Conservation (phyloP, 2,329 filamentous ascomycete species). For the Xylariaceae sp. region DNA sequence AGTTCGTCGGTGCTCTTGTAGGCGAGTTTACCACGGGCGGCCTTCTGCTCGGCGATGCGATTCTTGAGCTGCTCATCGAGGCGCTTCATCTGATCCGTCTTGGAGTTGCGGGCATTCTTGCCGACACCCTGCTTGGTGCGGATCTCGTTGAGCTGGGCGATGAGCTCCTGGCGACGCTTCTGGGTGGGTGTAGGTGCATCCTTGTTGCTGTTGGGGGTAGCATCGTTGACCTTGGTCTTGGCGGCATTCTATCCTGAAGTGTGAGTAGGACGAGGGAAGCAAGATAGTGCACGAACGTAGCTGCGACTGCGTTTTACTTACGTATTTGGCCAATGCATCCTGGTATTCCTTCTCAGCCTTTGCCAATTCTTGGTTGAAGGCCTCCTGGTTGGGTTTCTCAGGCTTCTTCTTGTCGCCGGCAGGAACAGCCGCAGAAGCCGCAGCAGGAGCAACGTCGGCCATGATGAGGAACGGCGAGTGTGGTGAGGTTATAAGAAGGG, state of each 20-base stretch:
- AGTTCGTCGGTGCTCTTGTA: conserved; percentile 89
- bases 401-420: conserved; percentile 56
- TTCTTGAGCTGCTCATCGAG: conserved; percentile 86
- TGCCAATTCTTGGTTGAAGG: conserved; percentile 73
- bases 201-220: conserved; percentile 67
- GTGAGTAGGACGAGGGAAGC: conserved; percentile 11
- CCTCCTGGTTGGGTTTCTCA: conserved; percentile 80
- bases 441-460: conserved; percentile 47
- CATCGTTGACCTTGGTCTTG: conserved; percentile 83
- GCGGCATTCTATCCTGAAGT: conserved; percentile 63
- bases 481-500: conserved; percentile 1
- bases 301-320: conserved; percentile 20
- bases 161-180: conserved; percentile 83
- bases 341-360: conserved; percentile 85
- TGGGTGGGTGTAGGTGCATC: conserved; percentile 76
- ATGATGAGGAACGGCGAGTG: conserved; percentile 31
- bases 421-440: conserved; percentile 44
- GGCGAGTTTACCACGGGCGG: conserved; percentile 70
- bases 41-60: conserved; percentile 82
- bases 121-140: conserved; percentile 80
- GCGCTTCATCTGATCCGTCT: conserved; percentile 87
- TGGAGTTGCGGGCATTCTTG: conserved; percentile 74
- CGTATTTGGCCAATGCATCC: conserved; percentile 60
- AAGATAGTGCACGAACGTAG: neutral
- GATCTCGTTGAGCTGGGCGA: conserved; percentile 77